Percentiles rank a stretch among this genome's conserved stretches.
phyloP scores from a whole-genome alignment of 2,329 filamentous ascomycete species.

The Ascochyta lentis region DNA sequence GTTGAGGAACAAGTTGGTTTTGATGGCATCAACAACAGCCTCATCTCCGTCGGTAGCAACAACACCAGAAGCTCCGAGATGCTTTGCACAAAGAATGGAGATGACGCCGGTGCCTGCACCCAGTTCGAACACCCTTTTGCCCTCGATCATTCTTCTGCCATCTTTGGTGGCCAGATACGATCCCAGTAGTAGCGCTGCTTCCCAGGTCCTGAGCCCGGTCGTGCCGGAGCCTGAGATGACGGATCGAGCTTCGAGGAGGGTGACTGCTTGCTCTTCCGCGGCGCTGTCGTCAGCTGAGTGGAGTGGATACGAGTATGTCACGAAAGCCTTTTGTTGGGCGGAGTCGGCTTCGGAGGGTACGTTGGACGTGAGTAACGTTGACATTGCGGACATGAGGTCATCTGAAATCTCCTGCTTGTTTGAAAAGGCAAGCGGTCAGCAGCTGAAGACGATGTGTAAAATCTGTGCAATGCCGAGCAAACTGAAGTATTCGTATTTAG shows the following conservation, averaged over 20 bases:
- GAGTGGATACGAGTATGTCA: slow-evolving; percentile 67
- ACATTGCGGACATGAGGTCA: slow-evolving; percentile 74
- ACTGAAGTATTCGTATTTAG: neutral
- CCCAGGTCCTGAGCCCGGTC: slow-evolving; percentile 81
- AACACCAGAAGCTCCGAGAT: slow-evolving; percentile 65
- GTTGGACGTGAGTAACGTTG: slow-evolving; percentile 67
- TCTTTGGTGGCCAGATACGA: slow-evolving; percentile 63
- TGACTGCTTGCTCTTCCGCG: slow-evolving; percentile 55
- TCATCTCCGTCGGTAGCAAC: slow-evolving; percentile 77
- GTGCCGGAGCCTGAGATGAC: slow-evolving; percentile 75
- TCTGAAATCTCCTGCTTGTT: slow-evolving; percentile 78
- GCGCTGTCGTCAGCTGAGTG: slow-evolving; percentile 21
- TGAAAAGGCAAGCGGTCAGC: slow-evolving; percentile 34
- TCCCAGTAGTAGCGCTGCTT: slow-evolving; percentile 76
- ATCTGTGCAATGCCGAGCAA: neutral
- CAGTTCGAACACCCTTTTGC: slow-evolving; percentile 71
- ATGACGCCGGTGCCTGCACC: slow-evolving; percentile 80
- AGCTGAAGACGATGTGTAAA: slow-evolving; percentile 11
- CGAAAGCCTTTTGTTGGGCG: slow-evolving; percentile 75
- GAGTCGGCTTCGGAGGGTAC: slow-evolving; percentile 69
- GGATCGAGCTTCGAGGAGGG: slow-evolving; percentile 71
- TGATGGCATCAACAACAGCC: slow-evolving; percentile 71
- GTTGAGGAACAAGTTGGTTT: slow-evolving; percentile 73
- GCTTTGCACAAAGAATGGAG: slow-evolving; percentile 74
- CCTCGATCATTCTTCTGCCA: slow-evolving; percentile 57